A percentile compares a stretch with the other conserved stretches of the same genome.
Evolutionary conservation across 257 asterid genomes (phyloP).

Genomic region (Solanum ossicruentum): DNA sequence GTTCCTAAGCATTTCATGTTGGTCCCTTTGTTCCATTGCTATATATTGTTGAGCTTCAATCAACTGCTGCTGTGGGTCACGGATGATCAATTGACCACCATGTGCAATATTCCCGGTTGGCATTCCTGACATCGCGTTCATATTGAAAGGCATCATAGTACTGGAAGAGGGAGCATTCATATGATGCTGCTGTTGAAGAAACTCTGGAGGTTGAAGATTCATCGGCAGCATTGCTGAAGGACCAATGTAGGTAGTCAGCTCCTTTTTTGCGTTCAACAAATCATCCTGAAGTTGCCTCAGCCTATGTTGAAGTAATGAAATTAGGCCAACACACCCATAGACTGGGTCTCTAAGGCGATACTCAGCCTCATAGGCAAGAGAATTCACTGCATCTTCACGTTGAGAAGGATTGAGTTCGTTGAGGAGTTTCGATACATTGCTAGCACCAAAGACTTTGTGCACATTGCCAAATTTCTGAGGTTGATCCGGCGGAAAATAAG

Average conservation of each 20-base stretch:
- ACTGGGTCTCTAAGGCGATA: slow-evolving; percentile 69
- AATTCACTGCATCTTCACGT: slow-evolving; percentile 73
- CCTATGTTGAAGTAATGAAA: slow-evolving; percentile 50
- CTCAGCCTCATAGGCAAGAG: slow-evolving; percentile 79
- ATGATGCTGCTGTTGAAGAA: slow-evolving; percentile 23
- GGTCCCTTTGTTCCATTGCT: slow-evolving; percentile 41
- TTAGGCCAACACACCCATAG: slow-evolving; percentile 87
- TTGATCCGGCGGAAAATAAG: slow-evolving; percentile 82
- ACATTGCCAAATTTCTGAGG: slow-evolving; percentile 71
- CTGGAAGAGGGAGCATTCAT: slow-evolving; percentile 16
- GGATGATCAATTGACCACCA: slow-evolving; percentile 29
- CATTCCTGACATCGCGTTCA: slow-evolving; percentile 38
- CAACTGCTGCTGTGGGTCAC: slow-evolving; percentile 26
- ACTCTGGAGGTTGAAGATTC: slow-evolving; percentile 19
- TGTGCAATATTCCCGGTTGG: slow-evolving; percentile 24
- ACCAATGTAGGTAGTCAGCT: slow-evolving; percentile 44
- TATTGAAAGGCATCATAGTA: slow-evolving; percentile 27
- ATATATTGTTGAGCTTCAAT: slow-evolving; percentile 13
- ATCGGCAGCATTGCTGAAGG: slow-evolving; percentile 40
- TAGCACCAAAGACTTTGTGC: slow-evolving; percentile 86
- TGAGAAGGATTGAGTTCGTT: slow-evolving; percentile 48
- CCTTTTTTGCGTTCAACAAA: slow-evolving; percentile 44
- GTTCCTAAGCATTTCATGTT: slow-evolving; percentile 41
- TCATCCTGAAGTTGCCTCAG: slow-evolving; percentile 52
- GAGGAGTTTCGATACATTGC: slow-evolving; percentile 74